Evolutionary conservation across 192 early-diverging fungal species (phyloP), one percentile per base, ranked within the genome.

Genomic region (Coemansia pectinata): DNA sequence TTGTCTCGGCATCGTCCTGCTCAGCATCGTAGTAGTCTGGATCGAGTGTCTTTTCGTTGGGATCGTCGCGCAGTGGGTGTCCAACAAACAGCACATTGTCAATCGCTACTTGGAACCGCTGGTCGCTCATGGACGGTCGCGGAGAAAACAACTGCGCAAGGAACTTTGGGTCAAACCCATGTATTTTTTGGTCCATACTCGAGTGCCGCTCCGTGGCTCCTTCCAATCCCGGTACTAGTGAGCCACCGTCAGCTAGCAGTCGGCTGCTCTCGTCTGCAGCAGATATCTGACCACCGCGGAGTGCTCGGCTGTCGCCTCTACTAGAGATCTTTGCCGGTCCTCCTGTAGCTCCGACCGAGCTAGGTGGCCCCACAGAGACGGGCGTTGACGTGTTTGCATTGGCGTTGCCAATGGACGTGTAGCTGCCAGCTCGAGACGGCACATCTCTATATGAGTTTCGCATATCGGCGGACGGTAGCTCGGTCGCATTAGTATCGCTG

Each of bases 81-180:
- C 92, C 92, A 3, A 93, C 85, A 89, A 98, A 96, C 10, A 90
- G 89, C 60, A 96, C 68, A 47, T 93, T 89, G 75, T 97, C 93
- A 9, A 98, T 89, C 2, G 89, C 85, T 45, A 98, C 84, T 70
- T 95, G 93, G 74, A 98, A 98, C 55, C 90, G 85, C 50, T 86
- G 83, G 71, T 95, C 92, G 73, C 94, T 90, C 27, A 95, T 84
- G 27, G 89, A 81, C 19, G 87, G 80, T 79, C 91, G 94, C 9
- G 96, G 96, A 3, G 93, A 91, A n/a, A 97, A 86, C n/a, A 94
- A 65, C 65, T 95, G 90, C 9, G 93, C 92, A 31, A 96, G 87
- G 58, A 93, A 86, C 29, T 87, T 85, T 17, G 88, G 83, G 10
- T 95, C 89, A 63, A 93, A 91, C 55, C 93, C 90, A 59, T 88